Base-by-base conservation (phyloP, 2,329 filamentous ascomycete species). In the Claviceps monticola region DNA sequence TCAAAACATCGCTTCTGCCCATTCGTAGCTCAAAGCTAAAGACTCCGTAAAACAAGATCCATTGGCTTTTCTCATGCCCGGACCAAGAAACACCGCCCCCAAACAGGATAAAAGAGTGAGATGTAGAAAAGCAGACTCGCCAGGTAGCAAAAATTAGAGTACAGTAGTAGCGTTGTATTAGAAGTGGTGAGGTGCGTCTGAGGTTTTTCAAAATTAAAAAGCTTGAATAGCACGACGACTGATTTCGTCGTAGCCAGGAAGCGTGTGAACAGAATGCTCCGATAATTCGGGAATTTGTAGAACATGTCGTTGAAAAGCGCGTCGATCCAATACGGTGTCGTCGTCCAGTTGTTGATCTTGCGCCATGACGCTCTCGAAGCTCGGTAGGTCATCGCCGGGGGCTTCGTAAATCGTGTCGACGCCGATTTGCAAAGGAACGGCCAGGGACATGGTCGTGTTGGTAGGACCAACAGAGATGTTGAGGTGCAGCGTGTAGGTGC, bases 401-500 rank as follows among this genome's bases (percentile, higher is more conserved):
- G 63, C 59, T n/a, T 66, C 59, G 49, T 65, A 56, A 13, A 64
- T 57, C 19, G 60, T 63, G 56, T 71, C 69, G 21, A 77, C 70
- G 2, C 69, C 74, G 45, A 80, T 60, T 63, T 80, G 76, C 45
- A 80, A 56, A 6, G 76, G 76, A 43, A 79, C 60, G 21, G 61
- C 60, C 26, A 80, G 62, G 41, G 68, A 69, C 42, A 78, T 56
- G 49, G 64, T 68, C 4, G 67, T 71, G 58, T 66, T 71, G 51
- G 67, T 63, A 7, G 71, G 65, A 16, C 68, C 71, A 2, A 68
- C 65, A 1, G 67, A 67, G 5, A 80, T 54, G 6, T 65, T 67
- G 5, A 80, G 59, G 56, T 72, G 70, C 34, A 80, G 60, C 4
- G 72, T 69, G 61, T 81, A 81, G n/a, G 72, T 71, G 26, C 78